phyloP scores from a whole-genome alignment of 169 alveolate species.

The Cryptosporidium ryanae region DNA sequence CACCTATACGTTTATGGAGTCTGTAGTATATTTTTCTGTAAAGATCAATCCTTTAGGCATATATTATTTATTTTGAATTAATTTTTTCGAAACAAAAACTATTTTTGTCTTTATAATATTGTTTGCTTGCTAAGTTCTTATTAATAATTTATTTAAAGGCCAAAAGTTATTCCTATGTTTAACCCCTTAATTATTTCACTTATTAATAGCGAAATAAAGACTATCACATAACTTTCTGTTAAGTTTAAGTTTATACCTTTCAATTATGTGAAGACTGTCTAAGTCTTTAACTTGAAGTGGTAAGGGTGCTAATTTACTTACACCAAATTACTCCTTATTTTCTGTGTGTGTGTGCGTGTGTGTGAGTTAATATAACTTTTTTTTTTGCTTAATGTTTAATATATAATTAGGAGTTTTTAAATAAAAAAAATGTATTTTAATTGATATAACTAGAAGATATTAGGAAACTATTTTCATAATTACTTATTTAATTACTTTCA shows the following conservation, averaged over 20 bases:
- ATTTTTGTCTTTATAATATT: too few relatives aligned
- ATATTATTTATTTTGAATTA: too few relatives aligned
- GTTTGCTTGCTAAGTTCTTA: too few relatives aligned
- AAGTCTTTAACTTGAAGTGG: slow-evolving; percentile 58
- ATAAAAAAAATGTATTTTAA: background rate
- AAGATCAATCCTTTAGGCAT: too few relatives aligned
- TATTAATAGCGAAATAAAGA: background rate
- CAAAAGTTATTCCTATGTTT: too few relatives aligned
- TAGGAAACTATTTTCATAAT: background rate
- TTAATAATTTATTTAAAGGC: too few relatives aligned
- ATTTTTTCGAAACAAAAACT: too few relatives aligned
- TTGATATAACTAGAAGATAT: background rate
- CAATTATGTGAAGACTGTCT: slow-evolving; percentile 37
- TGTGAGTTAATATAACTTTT: background rate
- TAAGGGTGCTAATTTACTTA: slow-evolving; percentile 26
- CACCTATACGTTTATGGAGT: too few relatives aligned
- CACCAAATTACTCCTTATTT: slow-evolving; percentile 1
- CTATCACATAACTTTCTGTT: background rate
- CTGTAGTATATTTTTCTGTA: too few relatives aligned
- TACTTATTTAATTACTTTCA: too few relatives aligned
- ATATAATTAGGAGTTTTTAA: background rate
- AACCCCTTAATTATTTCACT: too few relatives aligned
- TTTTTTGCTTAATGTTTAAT: background rate
- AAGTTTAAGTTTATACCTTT: background rate
- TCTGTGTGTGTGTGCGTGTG: slow-evolving; percentile 12